phyloP scores from a whole-genome alignment of 192 early-diverging fungal species.

The Coemansia furcata region DNA sequence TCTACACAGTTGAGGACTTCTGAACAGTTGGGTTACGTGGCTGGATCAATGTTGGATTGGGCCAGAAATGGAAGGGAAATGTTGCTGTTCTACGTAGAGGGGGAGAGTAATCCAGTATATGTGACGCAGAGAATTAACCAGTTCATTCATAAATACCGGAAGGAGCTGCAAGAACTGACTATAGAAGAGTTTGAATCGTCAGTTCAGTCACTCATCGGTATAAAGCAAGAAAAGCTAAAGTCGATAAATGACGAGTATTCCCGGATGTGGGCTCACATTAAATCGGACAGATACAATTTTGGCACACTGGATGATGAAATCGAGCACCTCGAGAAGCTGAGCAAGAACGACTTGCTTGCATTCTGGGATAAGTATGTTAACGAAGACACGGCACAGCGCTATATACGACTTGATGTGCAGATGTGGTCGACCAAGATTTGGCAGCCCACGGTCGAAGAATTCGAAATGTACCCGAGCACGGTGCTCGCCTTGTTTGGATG shows the following conservation, averaged over 20 bases:
- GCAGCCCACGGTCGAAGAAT: neutral
- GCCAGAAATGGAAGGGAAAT: neutral
- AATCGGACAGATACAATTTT: conserved; percentile 45
- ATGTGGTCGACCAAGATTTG: conserved; percentile 13
- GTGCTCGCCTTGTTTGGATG: conserved; percentile 12
- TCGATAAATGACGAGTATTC: conserved; percentile 58
- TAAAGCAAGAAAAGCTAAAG: conserved; percentile 26
- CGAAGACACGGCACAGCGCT: neutral
- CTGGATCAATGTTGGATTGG: neutral
- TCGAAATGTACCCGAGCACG: too few relatives aligned
- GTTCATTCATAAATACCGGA: conserved; percentile 46
- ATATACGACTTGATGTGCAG: conserved; percentile 28
- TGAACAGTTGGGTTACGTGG: conserved; percentile 71
- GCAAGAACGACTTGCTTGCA: conserved; percentile 22
- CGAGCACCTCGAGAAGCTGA: conserved; percentile 3
- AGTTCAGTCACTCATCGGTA: conserved; percentile 55
- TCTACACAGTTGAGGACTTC: conserved; percentile 91
- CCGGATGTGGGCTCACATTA: conserved; percentile 64
- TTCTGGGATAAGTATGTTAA: conserved; percentile 15
- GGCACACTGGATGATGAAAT: too few relatives aligned
- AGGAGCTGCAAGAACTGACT: conserved; percentile 51
- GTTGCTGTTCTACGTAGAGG: conserved; percentile 73
- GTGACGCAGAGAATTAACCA: too few relatives aligned
- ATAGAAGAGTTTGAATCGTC: conserved; percentile 23
- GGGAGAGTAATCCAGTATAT: conserved; percentile 66